A percentile compares a stretch with the other conserved stretches of the same genome.
Evolutionary conservation across 2,329 filamentous ascomycete species (phyloP).

Genomic region (Talaromyces sp.): DNA sequence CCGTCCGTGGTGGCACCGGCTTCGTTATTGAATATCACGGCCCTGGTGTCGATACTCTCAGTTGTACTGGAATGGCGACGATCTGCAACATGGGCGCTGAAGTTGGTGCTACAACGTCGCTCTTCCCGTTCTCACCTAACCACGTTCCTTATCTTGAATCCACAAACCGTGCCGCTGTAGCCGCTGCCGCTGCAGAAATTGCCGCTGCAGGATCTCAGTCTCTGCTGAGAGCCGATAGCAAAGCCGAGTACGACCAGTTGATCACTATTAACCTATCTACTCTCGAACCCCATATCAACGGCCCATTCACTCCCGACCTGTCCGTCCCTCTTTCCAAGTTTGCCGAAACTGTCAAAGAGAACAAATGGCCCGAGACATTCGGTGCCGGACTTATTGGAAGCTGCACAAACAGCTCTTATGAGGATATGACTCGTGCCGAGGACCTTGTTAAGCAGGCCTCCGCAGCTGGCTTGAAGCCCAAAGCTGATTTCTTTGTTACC

Average conservation of each 20-base stretch:
- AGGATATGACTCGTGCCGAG: slow-evolving; percentile 96
- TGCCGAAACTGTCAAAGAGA: slow-evolving; percentile 74
- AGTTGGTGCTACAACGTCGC: slow-evolving; percentile 90
- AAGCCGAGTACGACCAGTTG: slow-evolving; percentile 83
- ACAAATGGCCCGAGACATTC: slow-evolving; percentile 86
- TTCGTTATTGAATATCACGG: slow-evolving; percentile 94
- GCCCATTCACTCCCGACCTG: slow-evolving; percentile 92
- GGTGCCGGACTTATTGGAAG: slow-evolving; percentile 93
- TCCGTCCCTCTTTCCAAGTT: slow-evolving; percentile 90
- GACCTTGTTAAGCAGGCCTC: slow-evolving; percentile 87
- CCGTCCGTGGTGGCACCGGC: slow-evolving; percentile 89
- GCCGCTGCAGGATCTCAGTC: slow-evolving; percentile 58
- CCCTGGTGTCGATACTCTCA: slow-evolving; percentile 81
- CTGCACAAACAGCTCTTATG: slow-evolving; percentile 98
- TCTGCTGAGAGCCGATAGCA: slow-evolving; percentile 72
- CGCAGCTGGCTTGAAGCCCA: slow-evolving; percentile 83
- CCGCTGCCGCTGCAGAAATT: slow-evolving; percentile 62
- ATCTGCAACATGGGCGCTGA: slow-evolving; percentile 84
- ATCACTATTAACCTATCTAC: slow-evolving; percentile 86
- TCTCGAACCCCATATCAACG: slow-evolving; percentile 94
- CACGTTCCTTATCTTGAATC: slow-evolving; percentile 83
- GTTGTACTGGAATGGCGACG: slow-evolving; percentile 90
- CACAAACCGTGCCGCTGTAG: slow-evolving; percentile 72
- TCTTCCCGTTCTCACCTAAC: slow-evolving; percentile 86
- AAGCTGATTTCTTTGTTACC: slow-evolving; percentile 90